phyloP scores from a whole-genome alignment of 192 early-diverging fungal genomes.

The Mortierella hygrophila region DNA sequence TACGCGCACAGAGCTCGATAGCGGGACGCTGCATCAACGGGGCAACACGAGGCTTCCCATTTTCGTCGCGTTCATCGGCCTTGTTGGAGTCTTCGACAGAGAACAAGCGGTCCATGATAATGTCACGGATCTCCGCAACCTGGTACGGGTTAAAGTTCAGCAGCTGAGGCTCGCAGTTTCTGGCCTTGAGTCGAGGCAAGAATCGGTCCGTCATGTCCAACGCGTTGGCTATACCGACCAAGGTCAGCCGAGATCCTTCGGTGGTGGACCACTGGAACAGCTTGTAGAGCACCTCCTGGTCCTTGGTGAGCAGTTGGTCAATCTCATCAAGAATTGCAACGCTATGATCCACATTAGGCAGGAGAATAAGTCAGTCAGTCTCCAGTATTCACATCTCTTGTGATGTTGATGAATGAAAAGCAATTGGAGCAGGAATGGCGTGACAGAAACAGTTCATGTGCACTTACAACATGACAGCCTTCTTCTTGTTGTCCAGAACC shows the following conservation, averaged over 20 bases:
- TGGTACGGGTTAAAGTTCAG: conserved; percentile 93
- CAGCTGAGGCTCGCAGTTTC: conserved; percentile 84
- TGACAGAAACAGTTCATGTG: neutral
- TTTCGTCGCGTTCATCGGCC: neutral
- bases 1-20: conserved; percentile 93
- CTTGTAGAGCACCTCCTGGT: conserved; percentile 89
- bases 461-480: conserved; percentile 65
- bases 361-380: neutral
- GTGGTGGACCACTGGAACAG: conserved; percentile 84
- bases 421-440: neutral
- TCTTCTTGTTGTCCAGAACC: conserved; percentile 58
- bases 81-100: conserved; percentile 58
- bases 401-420: neutral
- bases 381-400: neutral
- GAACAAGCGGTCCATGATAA: conserved; percentile 86
- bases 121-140: conserved; percentile 85
- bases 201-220: conserved; percentile 91
- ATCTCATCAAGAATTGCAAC: conserved; percentile 94
- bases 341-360: conserved; percentile 48
- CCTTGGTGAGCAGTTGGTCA: conserved; percentile 84
- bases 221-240: conserved; percentile 96
- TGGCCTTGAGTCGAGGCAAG: conserved; percentile 86
- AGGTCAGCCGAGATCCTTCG: conserved; percentile 72
- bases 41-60: conserved; percentile 6
- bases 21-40: conserved; percentile 86